These are phyloP conservation scores for Neltuma alba DNA, from an alignment of 306 rosid genomes.

Conservation along the genomic window DNA sequence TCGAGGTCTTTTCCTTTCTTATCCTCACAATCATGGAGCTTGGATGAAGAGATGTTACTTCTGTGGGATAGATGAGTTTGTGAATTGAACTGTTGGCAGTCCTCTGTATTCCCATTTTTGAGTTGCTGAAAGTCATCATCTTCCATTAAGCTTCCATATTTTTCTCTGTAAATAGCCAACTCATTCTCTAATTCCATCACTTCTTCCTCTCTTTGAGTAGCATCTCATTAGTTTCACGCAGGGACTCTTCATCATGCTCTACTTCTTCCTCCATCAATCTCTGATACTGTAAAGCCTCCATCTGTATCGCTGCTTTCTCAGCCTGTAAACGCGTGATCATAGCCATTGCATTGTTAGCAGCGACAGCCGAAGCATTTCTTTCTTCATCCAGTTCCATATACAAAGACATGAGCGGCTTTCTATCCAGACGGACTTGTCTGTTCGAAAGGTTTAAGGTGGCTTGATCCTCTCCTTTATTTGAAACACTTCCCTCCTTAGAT, in stretches of 20 bases:
- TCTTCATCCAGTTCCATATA: slow-evolving; percentile 95
- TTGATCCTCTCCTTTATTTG: slow-evolving; percentile 52
- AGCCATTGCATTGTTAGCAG: slow-evolving; percentile 96
- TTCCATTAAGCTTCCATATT: slow-evolving; percentile 56
- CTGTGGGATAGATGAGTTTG: slow-evolving; percentile 11
- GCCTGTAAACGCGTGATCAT: slow-evolving; percentile 91
- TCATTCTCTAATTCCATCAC: slow-evolving; percentile 59
- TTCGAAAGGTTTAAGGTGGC: slow-evolving; percentile 50
- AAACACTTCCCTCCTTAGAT: slow-evolving; percentile 39
- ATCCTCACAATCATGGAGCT: slow-evolving; percentile 28
- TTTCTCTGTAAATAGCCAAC: slow-evolving; percentile 57
- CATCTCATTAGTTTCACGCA: slow-evolving; percentile 64
- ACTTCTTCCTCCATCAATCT: slow-evolving; percentile 98
- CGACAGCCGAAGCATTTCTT: slow-evolving; percentile 88
- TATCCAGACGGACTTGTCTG: slow-evolving; percentile 76
- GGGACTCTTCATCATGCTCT: slow-evolving; percentile 89
- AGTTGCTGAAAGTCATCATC: slow-evolving; percentile 22
- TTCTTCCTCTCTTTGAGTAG: slow-evolving; percentile 74
- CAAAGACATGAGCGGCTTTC: slow-evolving; percentile 75
- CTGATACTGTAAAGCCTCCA: slow-evolving; percentile 95
- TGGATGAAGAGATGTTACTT: slow-evolving; percentile 19
- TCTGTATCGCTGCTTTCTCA: slow-evolving; percentile 84
- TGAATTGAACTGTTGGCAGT: neutral
- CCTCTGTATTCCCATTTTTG: neutral
- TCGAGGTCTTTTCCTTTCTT: slow-evolving; percentile 31